phyloP scores from a whole-genome alignment of 345 rosid genomes.

The Noccaea caerulescens region DNA sequence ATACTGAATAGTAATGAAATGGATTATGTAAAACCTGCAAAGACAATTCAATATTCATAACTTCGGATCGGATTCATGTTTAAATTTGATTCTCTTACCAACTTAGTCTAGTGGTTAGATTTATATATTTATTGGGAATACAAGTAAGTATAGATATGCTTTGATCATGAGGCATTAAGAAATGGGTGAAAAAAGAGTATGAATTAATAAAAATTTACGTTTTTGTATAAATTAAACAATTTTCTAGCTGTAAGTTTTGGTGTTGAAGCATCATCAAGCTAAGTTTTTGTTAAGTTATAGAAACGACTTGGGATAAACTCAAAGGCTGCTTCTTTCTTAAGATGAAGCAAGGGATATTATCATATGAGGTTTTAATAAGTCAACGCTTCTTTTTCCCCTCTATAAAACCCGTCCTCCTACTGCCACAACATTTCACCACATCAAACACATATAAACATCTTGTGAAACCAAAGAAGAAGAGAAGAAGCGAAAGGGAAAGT shows the following conservation, averaged over 20 bases:
- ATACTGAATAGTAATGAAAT: background rate
- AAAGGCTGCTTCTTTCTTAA: conserved; percentile 42
- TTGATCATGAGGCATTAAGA: background rate
- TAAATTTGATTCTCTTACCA: background rate
- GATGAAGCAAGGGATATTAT: conserved; percentile 42
- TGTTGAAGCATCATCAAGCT: conserved; percentile 28
- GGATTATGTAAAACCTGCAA: background rate
- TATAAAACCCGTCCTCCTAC: conserved; percentile 29
- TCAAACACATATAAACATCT: conserved; percentile 26
- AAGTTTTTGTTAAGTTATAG: background rate
- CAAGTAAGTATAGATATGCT: background rate
- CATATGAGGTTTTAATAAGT: conserved; percentile 33
- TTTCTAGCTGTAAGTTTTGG: background rate
- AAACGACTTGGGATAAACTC: conserved; percentile 42
- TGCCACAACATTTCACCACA: conserved; percentile 32
- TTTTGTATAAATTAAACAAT: conserved; percentile 1
- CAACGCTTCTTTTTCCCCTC: conserved; percentile 30
- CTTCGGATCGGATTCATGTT: background rate
- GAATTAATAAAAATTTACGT: background rate
- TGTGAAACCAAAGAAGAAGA: conserved; percentile 27
- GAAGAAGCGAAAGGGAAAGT: conserved; percentile 28
- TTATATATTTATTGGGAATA: background rate
- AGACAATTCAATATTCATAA: background rate
- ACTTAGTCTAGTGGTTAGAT: background rate
- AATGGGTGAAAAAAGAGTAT: conserved; percentile 17